Evolutionary conservation across 106 monocot species (phyloP).

Genomic region (Acorus gramineus): DNA sequence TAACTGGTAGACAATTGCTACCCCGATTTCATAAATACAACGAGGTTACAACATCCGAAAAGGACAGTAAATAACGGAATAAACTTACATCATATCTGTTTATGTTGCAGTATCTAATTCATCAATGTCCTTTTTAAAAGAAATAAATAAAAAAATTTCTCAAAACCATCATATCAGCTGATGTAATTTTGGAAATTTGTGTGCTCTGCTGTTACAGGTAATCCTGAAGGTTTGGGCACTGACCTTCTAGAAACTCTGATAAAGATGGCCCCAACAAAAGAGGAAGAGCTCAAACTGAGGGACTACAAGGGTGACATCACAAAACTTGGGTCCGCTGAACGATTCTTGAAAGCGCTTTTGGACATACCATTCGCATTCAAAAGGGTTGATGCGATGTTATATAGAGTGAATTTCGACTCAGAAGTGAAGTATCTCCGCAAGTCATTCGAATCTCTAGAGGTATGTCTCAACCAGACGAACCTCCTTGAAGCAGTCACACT

Average conservation of each 20-base stretch:
- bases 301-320: conserved; percentile 54
- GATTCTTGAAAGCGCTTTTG: conserved; percentile 60
- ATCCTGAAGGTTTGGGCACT: conserved; percentile 50
- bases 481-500: not conserved
- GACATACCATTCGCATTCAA: conserved; percentile 77
- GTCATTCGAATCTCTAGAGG: conserved; percentile 63
- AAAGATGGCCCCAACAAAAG: conserved; percentile 89
- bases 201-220: conserved; percentile 34
- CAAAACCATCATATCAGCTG: not conserved
- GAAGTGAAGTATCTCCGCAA: conserved; percentile 56
- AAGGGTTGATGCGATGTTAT: conserved; percentile 79
- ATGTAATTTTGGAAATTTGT: not conserved
- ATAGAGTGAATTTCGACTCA: conserved; percentile 70
- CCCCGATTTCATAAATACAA: too few species aligned
- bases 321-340: conserved; percentile 59
- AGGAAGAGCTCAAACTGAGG: conserved; percentile 68
- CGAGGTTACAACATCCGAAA: too few species aligned
- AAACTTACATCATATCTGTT: too few species aligned
- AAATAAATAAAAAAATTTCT: not conserved
- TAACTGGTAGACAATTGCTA: too few species aligned
- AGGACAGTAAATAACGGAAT: too few species aligned
- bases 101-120: too few species aligned
- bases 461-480: conserved; percentile 9
- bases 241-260: conserved; percentile 74
- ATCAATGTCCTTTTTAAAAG: not conserved